Base-by-base conservation (phyloP, 1,139 yeast genomes). In the Kodamaea sp. region DNA sequence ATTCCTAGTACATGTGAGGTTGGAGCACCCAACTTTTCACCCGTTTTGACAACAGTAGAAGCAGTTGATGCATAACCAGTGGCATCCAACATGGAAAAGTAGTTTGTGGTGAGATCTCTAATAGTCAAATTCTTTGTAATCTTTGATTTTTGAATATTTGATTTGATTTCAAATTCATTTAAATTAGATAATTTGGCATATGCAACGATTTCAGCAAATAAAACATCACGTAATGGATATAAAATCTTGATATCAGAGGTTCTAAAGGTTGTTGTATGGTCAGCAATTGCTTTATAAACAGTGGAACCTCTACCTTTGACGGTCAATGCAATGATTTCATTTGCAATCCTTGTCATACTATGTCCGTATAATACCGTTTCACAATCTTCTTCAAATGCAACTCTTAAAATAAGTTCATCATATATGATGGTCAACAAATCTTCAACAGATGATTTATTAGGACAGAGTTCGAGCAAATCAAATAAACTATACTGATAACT, bases 21-120 rank as follows among this genome's bases (percentile, higher is more conserved):
- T 0, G 87, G 88, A 7, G 74, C 73, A 1, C 78, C 79, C 36
- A 92, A 64, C 58, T 92, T 90, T 37, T 81, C 82, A 8, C 95
- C 96, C 0, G 96, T 90, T 47, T 87, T 81, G 8, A 89, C 90
- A 12, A 92, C 97, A 0, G 98, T 90, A 0, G 97, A 84, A 2
- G 94, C 92, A 4, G 94, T 88, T 37, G 95, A 88, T 0, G 96
- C 88, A 54, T 89, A 90, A 6, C 85, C 95, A 7, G 77, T 68
- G 7, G 64, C 73, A 53, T 89, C 96, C 27, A 90, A 78, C 31
- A 74, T 74, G 28, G 67, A 72, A 53, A 89, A 88, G 58, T 92
- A 92, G 40, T 81, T 77, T 30, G 79, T 68, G 2, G 90, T 81
- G 36, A 92, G 70, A 52, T 87, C 95, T 51, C 86, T 81, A 25